Evolutionary conservation across 1,139 yeast species (phyloP), one percentile per base, ranked within the genome.

Genomic region (Kazachstania sp.): DNA sequence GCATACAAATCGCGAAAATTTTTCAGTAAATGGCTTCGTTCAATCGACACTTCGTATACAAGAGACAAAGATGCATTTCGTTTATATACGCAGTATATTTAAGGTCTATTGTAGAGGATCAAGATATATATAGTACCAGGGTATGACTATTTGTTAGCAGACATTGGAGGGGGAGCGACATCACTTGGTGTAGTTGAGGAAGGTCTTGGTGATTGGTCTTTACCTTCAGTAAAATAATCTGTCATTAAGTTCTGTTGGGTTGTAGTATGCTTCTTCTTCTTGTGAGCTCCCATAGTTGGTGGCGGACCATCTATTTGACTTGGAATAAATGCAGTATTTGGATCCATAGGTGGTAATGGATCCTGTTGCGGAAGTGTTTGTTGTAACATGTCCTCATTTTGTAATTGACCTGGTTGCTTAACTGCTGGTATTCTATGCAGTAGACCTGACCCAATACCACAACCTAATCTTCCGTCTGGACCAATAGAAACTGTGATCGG

Each of bases 391-490:
- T 34, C 15, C 12, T 34, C 20, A 23, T 19, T n/a, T 37, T 32
- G 36, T 13, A 9, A 39, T 13, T 28, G 20, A 18, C 26, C 35
- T 23, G 28, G 35, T 30, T 34, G 32, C 41, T 42, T 44, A 3
- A 54, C 55, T 12, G 64, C 45, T n/a, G 96, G 96, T 16, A 92
- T 69, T 54, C 95, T 72, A 62, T 92, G 97, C 46, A 92, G 70
- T 48, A 85, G 72, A 0, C 97, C 97, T 60, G 88, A 90, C 0
- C 97, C 97, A 11, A 92, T 95, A 55, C 90, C 95, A 67, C 97
- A 90, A 1, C 98, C 98, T 39, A 92, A 70, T 35, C 88, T 71
- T 0, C 96, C 96, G 51, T 72, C 75, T 1, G 85, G 83, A 20
- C 83, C 83, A 2, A 90, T 87, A 47, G 78, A 72, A 20, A 90